phyloP scores from a whole-genome alignment of 2,329 filamentous ascomycete genomes.

The Tolypocladium cylindrosporum region DNA sequence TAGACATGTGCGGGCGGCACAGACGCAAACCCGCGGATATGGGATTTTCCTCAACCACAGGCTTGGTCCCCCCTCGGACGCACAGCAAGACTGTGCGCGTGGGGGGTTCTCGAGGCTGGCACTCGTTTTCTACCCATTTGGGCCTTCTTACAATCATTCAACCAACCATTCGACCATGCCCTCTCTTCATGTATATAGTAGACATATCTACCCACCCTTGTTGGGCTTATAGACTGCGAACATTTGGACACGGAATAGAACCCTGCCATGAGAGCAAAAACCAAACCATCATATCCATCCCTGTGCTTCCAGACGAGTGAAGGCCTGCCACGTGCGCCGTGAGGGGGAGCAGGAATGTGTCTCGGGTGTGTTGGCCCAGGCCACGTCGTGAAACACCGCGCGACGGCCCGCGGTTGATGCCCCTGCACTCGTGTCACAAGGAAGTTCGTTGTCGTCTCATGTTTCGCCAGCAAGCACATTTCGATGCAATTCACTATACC shows the following conservation, averaged over 20 bases:
- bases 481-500: too few species aligned
- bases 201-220: background rate
- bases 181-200: conserved; percentile 18
- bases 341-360: too few species aligned
- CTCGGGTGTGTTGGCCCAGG: background rate
- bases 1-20: background rate
- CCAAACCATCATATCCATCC: background rate
- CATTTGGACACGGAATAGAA: background rate
- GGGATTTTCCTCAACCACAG: conserved; percentile 7
- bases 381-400: background rate
- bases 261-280: background rate
- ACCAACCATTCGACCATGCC: conserved; percentile 5
- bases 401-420: background rate
- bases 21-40: background rate
- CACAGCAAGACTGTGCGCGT: background rate
- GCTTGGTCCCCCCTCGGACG: conserved; percentile 8
- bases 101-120: conserved; percentile 15
- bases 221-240: background rate
- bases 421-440: background rate
- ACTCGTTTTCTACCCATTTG: conserved; percentile 11
- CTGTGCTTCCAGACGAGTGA: background rate
- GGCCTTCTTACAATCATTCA: conserved; percentile 3
- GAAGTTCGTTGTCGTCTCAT: background rate
- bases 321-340: background rate
- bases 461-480: background rate